These are phyloP conservation scores for Solanum clarkiae DNA, from an alignment of 257 asterid genomes.

Conservation along the genomic window DNA sequence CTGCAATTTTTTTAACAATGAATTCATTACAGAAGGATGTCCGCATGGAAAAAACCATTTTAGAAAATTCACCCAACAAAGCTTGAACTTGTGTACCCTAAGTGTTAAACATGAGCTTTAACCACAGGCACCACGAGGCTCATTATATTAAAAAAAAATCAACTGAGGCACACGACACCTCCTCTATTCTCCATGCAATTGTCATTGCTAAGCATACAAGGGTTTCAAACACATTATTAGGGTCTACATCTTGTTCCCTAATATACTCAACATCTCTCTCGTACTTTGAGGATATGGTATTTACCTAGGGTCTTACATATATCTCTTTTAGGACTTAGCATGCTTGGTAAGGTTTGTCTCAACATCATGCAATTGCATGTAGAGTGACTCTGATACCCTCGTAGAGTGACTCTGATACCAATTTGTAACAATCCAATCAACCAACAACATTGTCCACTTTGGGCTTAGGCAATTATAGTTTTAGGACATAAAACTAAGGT, in stretches of 20 bases:
- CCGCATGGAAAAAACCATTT: too few relatives aligned
- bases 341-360: neutral
- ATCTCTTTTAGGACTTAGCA: neutral
- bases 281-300: neutral
- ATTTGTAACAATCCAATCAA: neutral
- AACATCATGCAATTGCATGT: neutral
- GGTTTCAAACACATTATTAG: neutral
- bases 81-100: too few relatives aligned
- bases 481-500: neutral
- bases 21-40: too few relatives aligned
- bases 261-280: neutral
- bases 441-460: too few relatives aligned
- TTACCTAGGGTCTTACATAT: neutral
- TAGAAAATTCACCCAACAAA: too few relatives aligned
- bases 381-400: neutral
- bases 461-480: neutral
- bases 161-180: too few relatives aligned
- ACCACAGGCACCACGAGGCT: too few relatives aligned
- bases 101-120: too few relatives aligned
- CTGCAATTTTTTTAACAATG: too few relatives aligned
- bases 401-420: neutral
- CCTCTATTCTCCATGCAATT: too few relatives aligned
- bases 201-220: neutral
- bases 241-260: neutral
- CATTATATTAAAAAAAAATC: too few relatives aligned